Evolutionary conservation across 2,329 filamentous ascomycete genomes (phyloP).

Genomic region (Onygenales sp.): DNA sequence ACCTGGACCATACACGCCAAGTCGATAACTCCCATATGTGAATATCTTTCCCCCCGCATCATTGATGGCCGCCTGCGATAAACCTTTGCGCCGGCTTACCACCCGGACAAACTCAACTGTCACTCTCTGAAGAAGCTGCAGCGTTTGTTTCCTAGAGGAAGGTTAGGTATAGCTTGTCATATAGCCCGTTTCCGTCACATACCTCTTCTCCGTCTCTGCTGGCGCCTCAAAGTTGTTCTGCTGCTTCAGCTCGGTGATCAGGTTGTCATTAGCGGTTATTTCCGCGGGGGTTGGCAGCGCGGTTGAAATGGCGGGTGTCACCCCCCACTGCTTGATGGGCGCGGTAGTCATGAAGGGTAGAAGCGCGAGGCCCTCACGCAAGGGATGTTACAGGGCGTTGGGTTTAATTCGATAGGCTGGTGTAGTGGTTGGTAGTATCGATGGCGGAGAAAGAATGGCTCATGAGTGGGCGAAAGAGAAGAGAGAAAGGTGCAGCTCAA

Average conservation of each 20-base stretch:
- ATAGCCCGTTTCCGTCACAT: conserved; percentile 13
- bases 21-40: conserved; percentile 88
- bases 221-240: conserved; percentile 88
- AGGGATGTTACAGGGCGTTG: too few species aligned
- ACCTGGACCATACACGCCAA: conserved; percentile 85
- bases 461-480: not conserved
- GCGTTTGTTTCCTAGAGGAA: conserved; percentile 53
- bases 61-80: conserved; percentile 68
- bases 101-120: conserved; percentile 78
- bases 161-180: not conserved
- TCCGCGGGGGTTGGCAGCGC: conserved; percentile 68
- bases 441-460: not conserved
- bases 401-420: not conserved
- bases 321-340: conserved; percentile 50
- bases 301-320: conserved; percentile 75
- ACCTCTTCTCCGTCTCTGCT: conserved; percentile 77
- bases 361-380: not conserved
- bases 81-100: conserved; percentile 63
- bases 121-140: conserved; percentile 67
- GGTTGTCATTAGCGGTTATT: conserved; percentile 62
- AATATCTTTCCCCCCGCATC: conserved; percentile 87
- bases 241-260: conserved; percentile 73
- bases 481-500: not conserved
- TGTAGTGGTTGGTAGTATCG: not conserved
- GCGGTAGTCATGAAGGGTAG: conserved; percentile 24